Conservation (phyloP, 192 early-diverging fungal genomes). For the Gonapodya prolifera region DNA sequence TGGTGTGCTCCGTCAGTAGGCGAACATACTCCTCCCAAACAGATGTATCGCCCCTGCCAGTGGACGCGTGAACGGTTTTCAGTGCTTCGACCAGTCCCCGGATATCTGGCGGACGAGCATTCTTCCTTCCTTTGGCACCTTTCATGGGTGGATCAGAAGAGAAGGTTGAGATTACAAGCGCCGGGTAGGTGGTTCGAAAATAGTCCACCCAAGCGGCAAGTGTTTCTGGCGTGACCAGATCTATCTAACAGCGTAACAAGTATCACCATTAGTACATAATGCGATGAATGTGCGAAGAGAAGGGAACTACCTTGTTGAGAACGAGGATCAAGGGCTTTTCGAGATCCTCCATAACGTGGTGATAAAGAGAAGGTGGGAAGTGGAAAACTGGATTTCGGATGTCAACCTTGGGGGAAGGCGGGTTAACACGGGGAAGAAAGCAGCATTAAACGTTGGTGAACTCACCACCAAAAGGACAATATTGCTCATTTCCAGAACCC, state of each 20-base stretch:
- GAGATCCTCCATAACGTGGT: conserved; percentile 64
- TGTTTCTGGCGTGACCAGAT: conserved; percentile 64
- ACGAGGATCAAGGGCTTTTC: conserved; percentile 72
- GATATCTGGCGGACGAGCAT: neutral
- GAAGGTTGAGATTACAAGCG: conserved; percentile 41
- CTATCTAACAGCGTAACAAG: conserved; percentile 48
- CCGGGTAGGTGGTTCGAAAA: conserved; percentile 61
- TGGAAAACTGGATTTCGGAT: conserved; percentile 81
- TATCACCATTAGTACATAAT: conserved; percentile 5
- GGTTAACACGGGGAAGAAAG: conserved; percentile 28
- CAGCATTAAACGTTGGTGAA: too few species aligned
- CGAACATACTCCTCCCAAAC: neutral
- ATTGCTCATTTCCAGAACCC: neutral
- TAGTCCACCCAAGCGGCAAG: conserved; percentile 69
- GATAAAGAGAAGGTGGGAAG: conserved; percentile 77
- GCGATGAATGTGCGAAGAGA: neutral
- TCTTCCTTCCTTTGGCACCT: neutral
- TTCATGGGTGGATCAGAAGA: neutral
- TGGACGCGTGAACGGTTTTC: neutral
- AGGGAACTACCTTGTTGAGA: conserved; percentile 67
- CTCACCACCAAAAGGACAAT: too few species aligned
- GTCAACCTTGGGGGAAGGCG: conserved; percentile 77
- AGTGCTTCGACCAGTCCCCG: too few species aligned
- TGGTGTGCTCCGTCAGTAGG: conserved; percentile 17
- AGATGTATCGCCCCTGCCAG: neutral